These are phyloP conservation scores for Amphibolis antarctica DNA, from an alignment of 106 monocot genomes.

Conservation along the genomic window DNA sequence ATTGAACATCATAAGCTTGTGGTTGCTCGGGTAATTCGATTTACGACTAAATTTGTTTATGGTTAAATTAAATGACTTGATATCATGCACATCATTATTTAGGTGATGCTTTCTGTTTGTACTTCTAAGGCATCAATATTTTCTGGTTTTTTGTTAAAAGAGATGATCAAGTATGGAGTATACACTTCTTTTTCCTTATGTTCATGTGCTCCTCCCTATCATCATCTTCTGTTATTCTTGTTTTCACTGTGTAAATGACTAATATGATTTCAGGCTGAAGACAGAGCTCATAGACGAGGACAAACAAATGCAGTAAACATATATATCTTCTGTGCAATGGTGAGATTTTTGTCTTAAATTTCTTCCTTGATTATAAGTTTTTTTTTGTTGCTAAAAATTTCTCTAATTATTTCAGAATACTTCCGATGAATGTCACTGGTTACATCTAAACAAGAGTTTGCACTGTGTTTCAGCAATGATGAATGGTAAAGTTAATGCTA, in stretches of 20 bases:
- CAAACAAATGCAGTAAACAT: conserved; percentile 95
- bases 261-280: conserved; percentile 68
- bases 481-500: conserved; percentile 76
- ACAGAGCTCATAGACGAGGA: conserved; percentile 92
- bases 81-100: too few species aligned
- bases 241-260: not conserved
- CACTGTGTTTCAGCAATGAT: conserved; percentile 81
- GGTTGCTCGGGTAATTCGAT: too few species aligned
- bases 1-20: too few species aligned
- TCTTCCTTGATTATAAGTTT: not conserved
- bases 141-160: too few species aligned
- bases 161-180: too few species aligned
- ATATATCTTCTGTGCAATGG: conserved; percentile 95
- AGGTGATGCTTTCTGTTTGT: too few species aligned
- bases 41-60: too few species aligned
- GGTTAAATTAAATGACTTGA: too few species aligned
- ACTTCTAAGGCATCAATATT: too few species aligned
- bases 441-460: conserved; percentile 74
- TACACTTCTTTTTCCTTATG: too few species aligned
- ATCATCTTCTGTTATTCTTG: not conserved
- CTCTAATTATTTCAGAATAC: conserved; percentile 45
- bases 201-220: not conserved
- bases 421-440: conserved; percentile 76
- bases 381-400: not conserved
- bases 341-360: conserved; percentile 9